Base-by-base conservation (phyloP, 805 yeast species). In the Lipomyces starkeyi region DNA sequence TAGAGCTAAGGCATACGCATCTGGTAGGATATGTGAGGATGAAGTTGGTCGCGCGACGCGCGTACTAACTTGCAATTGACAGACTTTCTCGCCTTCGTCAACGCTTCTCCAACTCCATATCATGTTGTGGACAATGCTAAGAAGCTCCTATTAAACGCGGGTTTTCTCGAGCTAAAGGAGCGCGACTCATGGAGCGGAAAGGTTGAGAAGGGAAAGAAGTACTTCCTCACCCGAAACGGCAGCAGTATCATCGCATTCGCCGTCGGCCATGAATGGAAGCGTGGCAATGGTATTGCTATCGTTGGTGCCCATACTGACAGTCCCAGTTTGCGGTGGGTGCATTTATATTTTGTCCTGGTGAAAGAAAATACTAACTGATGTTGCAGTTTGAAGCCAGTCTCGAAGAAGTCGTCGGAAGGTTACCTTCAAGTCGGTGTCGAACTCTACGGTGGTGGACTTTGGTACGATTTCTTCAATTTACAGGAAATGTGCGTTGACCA, bases 281-380 rank as follows among this genome's bases (percentile, higher is more conserved):
- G 90, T 2, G 97, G 97, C 11, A 87, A 89, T 70, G 94, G 97
- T 9, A 83, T 93, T 69, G 87, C 98, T 4, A 88, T 95, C 63
- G 90, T 93, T 47, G 99, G 98, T 20, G 97, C 97, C 1, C 99
- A 94, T 79, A 93, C 98, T 0, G 99, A 94, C 78, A 91, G 97
- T 3, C 98, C 98, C 11, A 87, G 91, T 40, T 82, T 94, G 72
- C 85, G 97, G 71, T 68, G 5, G 5, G 61, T 25, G 7, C 22
- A 13, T 76, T 25, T 20, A n/a, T 17, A 2, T 5, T 43, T 43
- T 43, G 49, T n/a, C 49, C 7, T n/a, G 20, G 20, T 43, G 49
- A 6, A 37, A 6, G 22, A n/a, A 7, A 17, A 1, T 25, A 35
- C 56, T 53, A 53, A 53, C 22, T 53, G 29, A 29, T 6, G 29